Evolutionary conservation across 169 alveolate species (phyloP), one percentile per base, ranked within the genome.

Genomic region (Perkinsus marinus): DNA sequence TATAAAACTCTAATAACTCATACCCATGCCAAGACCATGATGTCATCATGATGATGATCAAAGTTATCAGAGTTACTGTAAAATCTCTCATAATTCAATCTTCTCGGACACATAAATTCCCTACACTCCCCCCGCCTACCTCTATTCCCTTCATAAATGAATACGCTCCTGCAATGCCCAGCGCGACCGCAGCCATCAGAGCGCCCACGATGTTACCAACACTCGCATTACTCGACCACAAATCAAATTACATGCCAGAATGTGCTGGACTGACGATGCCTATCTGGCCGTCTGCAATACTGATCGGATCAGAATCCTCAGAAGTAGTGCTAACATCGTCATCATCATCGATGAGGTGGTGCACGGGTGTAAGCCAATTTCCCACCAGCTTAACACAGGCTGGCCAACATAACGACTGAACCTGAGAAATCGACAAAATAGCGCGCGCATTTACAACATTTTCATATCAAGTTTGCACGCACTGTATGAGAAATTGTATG

Each of bases 181-280:
- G 90, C 5, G 93, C 43, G 36, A 47, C 39, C 16, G 93, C 93
- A 30, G 94, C 94, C 36, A 92, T 90, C 57, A 91, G 68, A 2
- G 94, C 90, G 2, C 95, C 95, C 9, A 91, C 69, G 30, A 94
- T 94, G 69, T 94, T 93, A 37, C 96, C 96, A 9, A 91, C 91
- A 10, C 93, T 90, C 30, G 92, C 93, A 68, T 94, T 93, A 3
- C 95, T 68, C 36, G 94, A 89, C 95, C 96, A 94, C 39, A 92
- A 41, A 26, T 95, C 96, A 19, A 94, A 68, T 0, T 92, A 46
- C 22, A 91, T 43, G 19, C 96, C 96, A 57, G 79, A 57, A 26
- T 57, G 79, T 13, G 79, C 79, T 5, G 79, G 79, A 57, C 22
- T 57, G 79, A 57, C 79, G 7, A 57, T 30, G 30, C 79, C 79